phyloP scores from a whole-genome alignment of 208 protist genomes.

The Tritrichomonas musculus region DNA sequence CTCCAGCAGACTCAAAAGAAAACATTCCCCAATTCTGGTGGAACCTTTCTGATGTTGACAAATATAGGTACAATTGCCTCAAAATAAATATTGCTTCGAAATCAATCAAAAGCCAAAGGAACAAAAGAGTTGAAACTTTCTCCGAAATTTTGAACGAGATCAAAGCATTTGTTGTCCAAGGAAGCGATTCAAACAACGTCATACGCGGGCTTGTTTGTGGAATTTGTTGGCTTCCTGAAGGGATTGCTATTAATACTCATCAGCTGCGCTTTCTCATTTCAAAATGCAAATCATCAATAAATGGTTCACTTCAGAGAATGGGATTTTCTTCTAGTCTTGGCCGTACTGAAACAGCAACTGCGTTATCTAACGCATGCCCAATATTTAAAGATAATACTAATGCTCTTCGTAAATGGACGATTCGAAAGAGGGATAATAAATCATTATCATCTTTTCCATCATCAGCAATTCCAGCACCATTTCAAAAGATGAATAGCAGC shows the following conservation, averaged over 20 bases:
- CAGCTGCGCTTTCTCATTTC: not conserved
- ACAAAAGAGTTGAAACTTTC: not conserved
- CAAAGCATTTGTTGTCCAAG: not conserved
- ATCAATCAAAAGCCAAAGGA: not conserved
- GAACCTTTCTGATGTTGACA: not conserved
- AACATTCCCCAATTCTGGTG: not conserved
- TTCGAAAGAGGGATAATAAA: not conserved
- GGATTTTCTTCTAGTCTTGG: not conserved
- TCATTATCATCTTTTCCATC: no score
- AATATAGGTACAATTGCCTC: not conserved
- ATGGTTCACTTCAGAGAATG: not conserved
- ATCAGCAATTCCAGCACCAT: no score
- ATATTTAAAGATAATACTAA: not conserved
- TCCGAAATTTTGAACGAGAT: not conserved
- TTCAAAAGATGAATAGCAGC: no score
- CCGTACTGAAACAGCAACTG: not conserved
- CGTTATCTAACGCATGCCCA: not conserved
- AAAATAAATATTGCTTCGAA: not conserved
- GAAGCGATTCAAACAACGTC: not conserved
- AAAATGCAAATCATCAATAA: slow-evolving; percentile 30
- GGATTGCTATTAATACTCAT: not conserved
- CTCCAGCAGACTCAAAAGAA: no score
- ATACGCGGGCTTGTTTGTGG: not conserved
- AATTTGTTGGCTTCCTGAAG: not conserved
- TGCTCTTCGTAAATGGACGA: not conserved